Conservation (phyloP, 2,329 filamentous ascomycete genomes). For the Phialophora tarda region DNA sequence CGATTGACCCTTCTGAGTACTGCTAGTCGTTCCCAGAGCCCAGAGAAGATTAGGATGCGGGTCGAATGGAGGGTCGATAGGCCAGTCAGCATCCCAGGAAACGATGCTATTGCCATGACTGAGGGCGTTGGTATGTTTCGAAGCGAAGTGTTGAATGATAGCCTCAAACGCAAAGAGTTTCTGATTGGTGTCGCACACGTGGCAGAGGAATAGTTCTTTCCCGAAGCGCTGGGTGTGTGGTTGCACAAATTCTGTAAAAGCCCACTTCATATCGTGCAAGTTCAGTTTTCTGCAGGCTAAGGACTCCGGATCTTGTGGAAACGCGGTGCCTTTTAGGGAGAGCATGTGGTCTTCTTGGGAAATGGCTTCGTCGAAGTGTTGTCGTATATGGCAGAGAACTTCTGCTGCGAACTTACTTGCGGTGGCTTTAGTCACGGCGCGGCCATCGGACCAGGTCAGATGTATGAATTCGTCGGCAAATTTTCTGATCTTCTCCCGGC, state of each 20-base stretch:
- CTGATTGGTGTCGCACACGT: constrained; percentile 66
- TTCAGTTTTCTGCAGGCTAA: constrained; percentile 62
- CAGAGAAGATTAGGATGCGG: constrained; percentile 57
- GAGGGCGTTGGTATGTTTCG: constrained; percentile 75
- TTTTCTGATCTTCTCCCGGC: constrained; percentile 67
- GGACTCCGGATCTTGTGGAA: constrained; percentile 59
- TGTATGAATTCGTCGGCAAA: constrained; percentile 74
- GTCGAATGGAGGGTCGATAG: constrained; percentile 73
- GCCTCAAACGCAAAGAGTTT: constrained; percentile 79
- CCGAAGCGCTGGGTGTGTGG: constrained; percentile 68
- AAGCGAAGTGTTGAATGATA: constrained; percentile 80
- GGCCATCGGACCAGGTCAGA: constrained; percentile 68
- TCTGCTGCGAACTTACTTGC: constrained; percentile 73
- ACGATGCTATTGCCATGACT: constrained; percentile 75
- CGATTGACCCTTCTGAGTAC: not conserved
- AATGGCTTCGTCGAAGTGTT: constrained; percentile 68
- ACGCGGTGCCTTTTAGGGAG: constrained; percentile 49
- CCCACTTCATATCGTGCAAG: constrained; percentile 85
- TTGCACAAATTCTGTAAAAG: constrained; percentile 78
- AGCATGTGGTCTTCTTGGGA: constrained; percentile 59
- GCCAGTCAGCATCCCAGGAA: constrained; percentile 82
- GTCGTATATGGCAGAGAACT: constrained; percentile 70
- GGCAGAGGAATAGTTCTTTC: constrained; percentile 78
- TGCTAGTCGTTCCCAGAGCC: constrained; percentile 20
- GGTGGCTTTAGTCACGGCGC: constrained; percentile 67